Percentiles rank a stretch among this genome's conserved stretches.
phyloP scores from a whole-genome alignment of 805 yeast species.

The Torulaspora quercuum region DNA sequence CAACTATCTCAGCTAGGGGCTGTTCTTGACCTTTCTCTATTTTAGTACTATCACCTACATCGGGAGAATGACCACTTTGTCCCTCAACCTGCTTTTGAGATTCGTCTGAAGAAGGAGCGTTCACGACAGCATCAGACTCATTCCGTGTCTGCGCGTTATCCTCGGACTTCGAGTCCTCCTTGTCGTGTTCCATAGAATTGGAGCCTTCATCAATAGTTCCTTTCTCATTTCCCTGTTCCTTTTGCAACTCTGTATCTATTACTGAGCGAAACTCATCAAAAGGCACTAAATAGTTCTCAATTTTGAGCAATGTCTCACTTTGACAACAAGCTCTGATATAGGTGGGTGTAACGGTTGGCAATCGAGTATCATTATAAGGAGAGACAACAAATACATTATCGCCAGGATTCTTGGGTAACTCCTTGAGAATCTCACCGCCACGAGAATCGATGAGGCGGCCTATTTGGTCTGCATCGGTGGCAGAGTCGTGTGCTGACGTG shows the following conservation, averaged over 20 bases:
- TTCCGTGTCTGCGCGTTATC: background rate
- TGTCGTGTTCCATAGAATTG: background rate
- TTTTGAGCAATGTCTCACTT: constrained; percentile 20
- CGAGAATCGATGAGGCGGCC: constrained; percentile 18
- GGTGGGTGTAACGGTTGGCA: constrained; percentile 34
- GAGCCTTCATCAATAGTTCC: background rate
- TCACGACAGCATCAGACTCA: constrained; percentile 6
- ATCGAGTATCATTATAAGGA: constrained; percentile 31
- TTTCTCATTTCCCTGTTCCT: constrained; percentile 13
- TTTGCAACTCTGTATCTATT: constrained; percentile 26
- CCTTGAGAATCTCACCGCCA: constrained; percentile 28
- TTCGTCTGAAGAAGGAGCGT: constrained; percentile 4
- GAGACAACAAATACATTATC: constrained; percentile 28
- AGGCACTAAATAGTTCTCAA: constrained; percentile 30
- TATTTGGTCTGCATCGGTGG: constrained; percentile 23
- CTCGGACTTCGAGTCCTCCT: background rate
- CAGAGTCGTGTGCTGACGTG: constrained; percentile 26
- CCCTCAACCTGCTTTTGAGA: too few relatives aligned
- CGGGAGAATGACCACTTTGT: too few relatives aligned
- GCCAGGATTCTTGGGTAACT: constrained; percentile 20
- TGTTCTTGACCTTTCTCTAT: constrained; percentile 7
- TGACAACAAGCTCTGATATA: constrained; percentile 31
- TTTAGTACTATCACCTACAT: too few relatives aligned
- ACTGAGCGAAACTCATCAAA: constrained; percentile 28
- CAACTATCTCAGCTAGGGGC: constrained; percentile 13